A percentile compares a stretch with the other conserved stretches of the same genome.
phyloP scores from a whole-genome alignment of 2,329 filamentous ascomycete genomes.

The Botrytis porri region DNA sequence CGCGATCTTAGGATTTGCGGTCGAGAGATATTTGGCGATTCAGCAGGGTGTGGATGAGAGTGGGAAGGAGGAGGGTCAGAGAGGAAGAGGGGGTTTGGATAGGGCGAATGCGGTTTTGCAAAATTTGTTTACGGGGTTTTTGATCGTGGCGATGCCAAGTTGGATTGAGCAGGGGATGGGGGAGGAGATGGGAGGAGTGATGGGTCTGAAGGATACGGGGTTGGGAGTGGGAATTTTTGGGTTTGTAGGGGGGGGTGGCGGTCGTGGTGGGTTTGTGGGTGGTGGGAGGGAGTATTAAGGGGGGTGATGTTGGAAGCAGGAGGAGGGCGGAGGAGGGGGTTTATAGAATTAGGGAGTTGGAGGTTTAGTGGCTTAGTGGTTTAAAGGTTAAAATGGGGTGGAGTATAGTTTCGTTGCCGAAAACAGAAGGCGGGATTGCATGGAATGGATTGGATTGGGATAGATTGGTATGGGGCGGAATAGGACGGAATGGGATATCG shows the following conservation, averaged over 20 bases:
- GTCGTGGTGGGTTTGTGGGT: neutral
- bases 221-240: neutral
- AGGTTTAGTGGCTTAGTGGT: constrained; percentile 4
- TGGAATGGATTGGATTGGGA: neutral
- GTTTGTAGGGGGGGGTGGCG: neutral
- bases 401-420: neutral
- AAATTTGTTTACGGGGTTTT: neutral
- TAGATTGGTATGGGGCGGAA: neutral
- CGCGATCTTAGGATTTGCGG: neutral
- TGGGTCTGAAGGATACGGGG: constrained; percentile 3
- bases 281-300: neutral
- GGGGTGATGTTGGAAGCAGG: neutral
- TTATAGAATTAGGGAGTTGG: neutral
- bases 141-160: neutral
- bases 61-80: neutral
- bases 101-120: neutral
- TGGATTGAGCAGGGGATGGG: neutral
- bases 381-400: neutral
- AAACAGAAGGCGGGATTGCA: neutral
- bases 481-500: no score
- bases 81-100: neutral
- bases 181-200: neutral
- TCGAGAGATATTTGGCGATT: neutral
- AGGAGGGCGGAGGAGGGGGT: neutral
- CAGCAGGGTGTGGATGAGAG: neutral